Percentiles rank a stretch among this genome's conserved stretches.
phyloP scores from a whole-genome alignment of 257 asterid genomes.

The Fraxinus anomala region DNA sequence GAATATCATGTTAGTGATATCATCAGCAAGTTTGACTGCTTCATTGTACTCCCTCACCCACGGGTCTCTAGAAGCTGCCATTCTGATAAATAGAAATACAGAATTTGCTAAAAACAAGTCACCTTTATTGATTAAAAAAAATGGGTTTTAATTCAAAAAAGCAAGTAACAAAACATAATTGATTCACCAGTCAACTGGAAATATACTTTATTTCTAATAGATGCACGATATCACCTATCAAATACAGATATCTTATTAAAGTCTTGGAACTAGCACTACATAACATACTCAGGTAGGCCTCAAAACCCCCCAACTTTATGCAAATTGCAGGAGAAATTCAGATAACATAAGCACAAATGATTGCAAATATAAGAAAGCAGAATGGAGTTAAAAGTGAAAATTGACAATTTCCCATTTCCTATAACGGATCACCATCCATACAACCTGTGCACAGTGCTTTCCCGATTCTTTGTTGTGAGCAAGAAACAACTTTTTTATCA shows the following conservation, averaged over 20 bases:
- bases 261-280: not conserved
- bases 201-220: not conserved
- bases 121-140: conserved; percentile 7
- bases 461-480: not conserved
- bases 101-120: not conserved
- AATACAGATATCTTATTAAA: not conserved
- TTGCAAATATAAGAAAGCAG: not conserved
- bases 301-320: not conserved
- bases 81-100: conserved; percentile 33
- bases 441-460: not conserved
- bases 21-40: conserved; percentile 84
- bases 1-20: conserved; percentile 78
- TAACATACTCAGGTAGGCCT: not conserved
- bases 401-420: not conserved
- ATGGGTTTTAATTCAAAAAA: not conserved
- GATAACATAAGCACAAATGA: conserved; percentile 4
- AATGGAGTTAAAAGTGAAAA: not conserved
- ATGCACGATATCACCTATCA: not conserved
- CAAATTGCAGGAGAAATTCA: not conserved
- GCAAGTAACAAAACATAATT: conserved; percentile 3
- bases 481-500: conserved; percentile 12
- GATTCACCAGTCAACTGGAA: not conserved
- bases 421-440: not conserved
- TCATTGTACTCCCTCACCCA: conserved; percentile 97
- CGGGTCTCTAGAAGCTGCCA: conserved; percentile 78